A percentile compares a stretch with the other conserved stretches of the same genome.
phyloP scores from a whole-genome alignment of 768 basidiomycete species.

The Lactifluus rugatus region DNA sequence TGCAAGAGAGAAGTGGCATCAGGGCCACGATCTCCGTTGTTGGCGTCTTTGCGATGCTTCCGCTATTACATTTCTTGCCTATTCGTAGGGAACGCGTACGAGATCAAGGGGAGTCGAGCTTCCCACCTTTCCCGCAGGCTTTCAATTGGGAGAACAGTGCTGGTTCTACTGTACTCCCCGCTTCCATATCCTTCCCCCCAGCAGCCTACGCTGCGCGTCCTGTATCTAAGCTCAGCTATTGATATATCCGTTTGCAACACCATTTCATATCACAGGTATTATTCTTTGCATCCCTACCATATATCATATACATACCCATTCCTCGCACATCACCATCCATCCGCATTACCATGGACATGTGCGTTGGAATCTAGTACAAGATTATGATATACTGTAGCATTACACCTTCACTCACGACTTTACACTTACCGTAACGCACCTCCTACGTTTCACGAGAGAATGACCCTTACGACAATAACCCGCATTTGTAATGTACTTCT shows the following conservation, averaged over 20 bases:
- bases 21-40: not conserved
- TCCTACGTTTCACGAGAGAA: too few relatives aligned
- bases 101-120: not conserved
- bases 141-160: not conserved
- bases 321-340: not conserved
- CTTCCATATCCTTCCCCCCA: not conserved
- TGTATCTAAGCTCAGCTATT: not conserved
- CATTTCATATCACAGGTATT: not conserved
- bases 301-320: not conserved
- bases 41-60: conserved; percentile 10
- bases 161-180: not conserved
- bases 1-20: not conserved
- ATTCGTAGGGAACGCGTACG: not conserved
- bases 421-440: too few relatives aligned
- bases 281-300: not conserved
- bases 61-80: conserved; percentile 12
- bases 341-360: too few relatives aligned
- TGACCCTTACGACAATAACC: too few relatives aligned
- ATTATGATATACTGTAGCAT: too few relatives aligned
- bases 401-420: too few relatives aligned
- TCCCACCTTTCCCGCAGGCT: not conserved
- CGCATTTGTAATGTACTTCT: too few relatives aligned
- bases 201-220: not conserved
- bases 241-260: not conserved
- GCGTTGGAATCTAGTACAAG: too few relatives aligned